These are phyloP conservation scores for Candida neerlandica DNA, from an alignment of 1,139 yeast species.

Conservation along the genomic window DNA sequence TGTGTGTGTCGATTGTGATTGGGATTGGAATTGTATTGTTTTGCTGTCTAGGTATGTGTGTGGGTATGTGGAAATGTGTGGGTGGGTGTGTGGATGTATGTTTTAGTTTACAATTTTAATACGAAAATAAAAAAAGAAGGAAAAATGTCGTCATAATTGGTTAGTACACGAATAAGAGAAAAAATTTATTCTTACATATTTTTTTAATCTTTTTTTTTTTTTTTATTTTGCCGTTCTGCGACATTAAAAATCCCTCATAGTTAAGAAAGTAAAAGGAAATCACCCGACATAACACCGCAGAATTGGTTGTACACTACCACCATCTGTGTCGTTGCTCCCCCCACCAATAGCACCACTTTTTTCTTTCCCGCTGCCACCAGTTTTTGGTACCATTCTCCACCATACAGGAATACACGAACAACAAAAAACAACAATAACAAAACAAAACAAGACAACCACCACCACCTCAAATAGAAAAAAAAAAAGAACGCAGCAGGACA, in stretches of 20 bases:
- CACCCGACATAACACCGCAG: slow-evolving; percentile 1
- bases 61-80: background rate
- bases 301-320: background rate
- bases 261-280: slow-evolving; percentile 2
- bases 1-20: no score
- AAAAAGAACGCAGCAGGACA: background rate
- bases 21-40: background rate
- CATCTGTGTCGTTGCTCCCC: background rate
- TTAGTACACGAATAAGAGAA: background rate
- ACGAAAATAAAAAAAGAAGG: background rate
- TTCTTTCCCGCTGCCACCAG: background rate
- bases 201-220: background rate
- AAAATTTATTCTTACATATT: slow-evolving; percentile 1
- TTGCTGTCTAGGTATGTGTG: background rate
- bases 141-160: background rate
- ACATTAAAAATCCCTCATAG: slow-evolving; percentile 9
- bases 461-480: background rate
- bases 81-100: background rate
- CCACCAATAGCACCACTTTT: background rate
- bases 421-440: no score
- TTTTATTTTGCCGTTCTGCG: background rate
- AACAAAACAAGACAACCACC: no score
- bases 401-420: no score
- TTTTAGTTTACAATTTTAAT: slow-evolving; percentile 1
- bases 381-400: background rate